Base-by-base conservation (phyloP, 768 basidiomycete species). In the Suillus spraguei region DNA sequence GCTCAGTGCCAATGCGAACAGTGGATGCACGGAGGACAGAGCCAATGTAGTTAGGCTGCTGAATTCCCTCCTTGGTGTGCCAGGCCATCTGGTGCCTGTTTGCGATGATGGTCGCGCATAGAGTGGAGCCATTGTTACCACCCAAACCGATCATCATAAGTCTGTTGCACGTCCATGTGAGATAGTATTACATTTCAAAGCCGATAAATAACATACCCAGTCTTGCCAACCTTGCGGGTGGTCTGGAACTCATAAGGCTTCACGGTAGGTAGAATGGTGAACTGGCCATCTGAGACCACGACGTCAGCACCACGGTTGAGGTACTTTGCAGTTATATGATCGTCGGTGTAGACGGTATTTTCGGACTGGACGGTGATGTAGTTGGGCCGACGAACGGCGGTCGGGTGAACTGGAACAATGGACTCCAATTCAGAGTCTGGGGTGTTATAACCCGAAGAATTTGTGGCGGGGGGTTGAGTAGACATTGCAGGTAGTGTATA, bases 1-100 rank as follows among this genome's bases (percentile, higher is more conserved):
- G 85, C 67, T 99, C 94, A 61, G 84, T 83, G 50, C 97, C 97
- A 63, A 99, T 85, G 71, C 93, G 88, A 65, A 99, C 85, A 59
- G 97, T 99, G 52, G 95, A 97, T 4, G 96, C 97, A 65, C 96
- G 94, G 62, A 99, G 89, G 70, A 99, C 82, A 24, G 97, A 98
- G 58, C 96, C 97, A 68, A 98, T 94, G 81, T 98, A 98, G 82
- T 99, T 98, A 72, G 97, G 97, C 74, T 89, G 91, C 79, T 97
- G 93, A 65, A 91, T 70, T 58, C 97, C 95, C 39, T 83, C 79
- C 84, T 97, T 98, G 78, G 95, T 99, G 79, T 87, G 86, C 97
- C 97, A 99, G 64, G 83, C 79, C 76, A 99, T 94, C 77, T 92
- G 88, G 82, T 99, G 91, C 68, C 88, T 89, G 83, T 99, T 99